phyloP scores from a whole-genome alignment of 345 rosid genomes.

The Gossypium mustelinum region DNA sequence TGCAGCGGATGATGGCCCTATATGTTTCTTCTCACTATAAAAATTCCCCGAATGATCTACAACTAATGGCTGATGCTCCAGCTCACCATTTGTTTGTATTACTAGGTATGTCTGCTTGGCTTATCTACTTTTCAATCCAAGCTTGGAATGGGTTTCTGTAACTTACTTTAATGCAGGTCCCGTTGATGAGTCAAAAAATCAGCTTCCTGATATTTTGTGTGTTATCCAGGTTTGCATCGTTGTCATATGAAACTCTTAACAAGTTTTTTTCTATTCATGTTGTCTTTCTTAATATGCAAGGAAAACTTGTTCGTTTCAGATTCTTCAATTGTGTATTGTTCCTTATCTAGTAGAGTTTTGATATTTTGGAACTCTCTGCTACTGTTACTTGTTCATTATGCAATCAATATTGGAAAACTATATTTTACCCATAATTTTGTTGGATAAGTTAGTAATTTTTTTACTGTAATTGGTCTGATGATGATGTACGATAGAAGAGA shows the following conservation, averaged over 20 bases:
- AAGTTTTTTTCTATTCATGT: neutral
- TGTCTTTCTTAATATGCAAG: neutral
- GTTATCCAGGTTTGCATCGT: constrained; percentile 72
- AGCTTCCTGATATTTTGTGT: constrained; percentile 90
- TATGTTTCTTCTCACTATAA: constrained; percentile 96
- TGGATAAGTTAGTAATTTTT: neutral
- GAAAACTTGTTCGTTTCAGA: neutral
- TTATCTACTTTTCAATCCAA: constrained; percentile 10
- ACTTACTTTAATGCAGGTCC: constrained; percentile 55
- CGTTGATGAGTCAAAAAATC: constrained; percentile 80
- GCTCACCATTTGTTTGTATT: constrained; percentile 95
- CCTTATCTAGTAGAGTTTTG: neutral
- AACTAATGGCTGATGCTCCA: constrained; percentile 97
- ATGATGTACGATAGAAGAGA: neutral
- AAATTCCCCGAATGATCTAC: constrained; percentile 97
- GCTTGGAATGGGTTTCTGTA: constrained; percentile 14
- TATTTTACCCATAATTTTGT: neutral
- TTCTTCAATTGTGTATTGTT: neutral
- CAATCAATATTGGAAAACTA: neutral
- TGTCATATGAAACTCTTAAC: neutral
- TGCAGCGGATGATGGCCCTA: constrained; percentile 97
- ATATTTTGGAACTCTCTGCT: neutral
- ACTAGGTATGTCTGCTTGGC: constrained; percentile 51
- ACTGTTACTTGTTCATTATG: neutral
- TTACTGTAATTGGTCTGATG: neutral